Conservation (phyloP, 1,284 basidiomycete species). For the Naganishia cerealis region DNA sequence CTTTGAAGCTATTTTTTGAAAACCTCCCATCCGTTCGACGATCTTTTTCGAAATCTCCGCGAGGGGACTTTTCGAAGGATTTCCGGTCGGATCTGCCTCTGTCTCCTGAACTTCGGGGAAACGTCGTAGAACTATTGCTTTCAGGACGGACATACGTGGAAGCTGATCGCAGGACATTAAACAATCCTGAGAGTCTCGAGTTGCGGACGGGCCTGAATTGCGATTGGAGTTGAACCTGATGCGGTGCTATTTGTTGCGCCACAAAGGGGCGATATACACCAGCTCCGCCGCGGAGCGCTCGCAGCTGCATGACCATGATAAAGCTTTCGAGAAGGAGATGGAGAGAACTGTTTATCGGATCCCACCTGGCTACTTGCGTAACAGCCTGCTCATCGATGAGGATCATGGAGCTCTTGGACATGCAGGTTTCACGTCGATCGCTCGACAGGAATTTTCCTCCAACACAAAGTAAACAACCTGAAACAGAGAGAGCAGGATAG, state of each 20-base stretch:
- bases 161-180: neutral
- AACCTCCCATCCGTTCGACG: neutral
- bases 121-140: too few species aligned
- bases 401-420: too few species aligned
- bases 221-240: neutral
- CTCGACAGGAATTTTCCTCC: conserved; percentile 3
- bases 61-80: neutral
- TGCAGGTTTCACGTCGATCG: conserved; percentile 17
- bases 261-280: neutral
- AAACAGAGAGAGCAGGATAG: neutral
- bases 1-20: neutral
- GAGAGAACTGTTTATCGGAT: neutral
- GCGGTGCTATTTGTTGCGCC: neutral
- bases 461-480: neutral
- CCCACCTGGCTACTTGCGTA: too few species aligned
- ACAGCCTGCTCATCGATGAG: too few species aligned
- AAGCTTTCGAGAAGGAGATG: neutral
- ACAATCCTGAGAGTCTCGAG: neutral
- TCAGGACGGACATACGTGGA: neutral
- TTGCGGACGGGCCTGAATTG: neutral
- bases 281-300: neutral
- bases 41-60: neutral
- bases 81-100: neutral
- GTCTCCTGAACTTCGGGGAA: neutral
- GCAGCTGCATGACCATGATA: conserved; percentile 8